phyloP scores from a whole-genome alignment of 2,329 filamentous ascomycete genomes.

The Furcasterigmium furcatum region DNA sequence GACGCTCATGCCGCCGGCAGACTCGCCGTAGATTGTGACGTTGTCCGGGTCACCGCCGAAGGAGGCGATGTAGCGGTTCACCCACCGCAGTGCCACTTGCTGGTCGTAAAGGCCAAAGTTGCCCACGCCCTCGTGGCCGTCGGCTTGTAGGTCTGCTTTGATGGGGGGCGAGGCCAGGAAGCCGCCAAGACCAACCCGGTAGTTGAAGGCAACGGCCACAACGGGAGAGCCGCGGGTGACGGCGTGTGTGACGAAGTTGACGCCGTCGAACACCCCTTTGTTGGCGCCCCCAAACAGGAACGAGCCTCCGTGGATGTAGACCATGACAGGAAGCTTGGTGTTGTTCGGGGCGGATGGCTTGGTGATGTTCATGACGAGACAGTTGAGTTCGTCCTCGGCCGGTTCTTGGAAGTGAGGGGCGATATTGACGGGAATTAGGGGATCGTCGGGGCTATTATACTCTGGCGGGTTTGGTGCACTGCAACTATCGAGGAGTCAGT shows the following conservation, averaged over 20 bases:
- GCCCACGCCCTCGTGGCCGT: not conserved
- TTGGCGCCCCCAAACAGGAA: constrained; percentile 7
- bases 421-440: too few relatives aligned
- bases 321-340: constrained; percentile 21
- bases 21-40: constrained; percentile 2
- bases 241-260: too few relatives aligned
- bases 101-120: constrained; percentile 5
- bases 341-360: too few relatives aligned
- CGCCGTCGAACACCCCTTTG: too few relatives aligned
- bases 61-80: not conserved
- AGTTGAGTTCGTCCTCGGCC: too few relatives aligned
- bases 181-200: not conserved
- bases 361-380: too few relatives aligned
- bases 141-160: too few relatives aligned
- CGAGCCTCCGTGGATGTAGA: constrained; percentile 18
- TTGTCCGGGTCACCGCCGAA: constrained; percentile 4
- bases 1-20: not conserved
- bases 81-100: constrained; percentile 1
- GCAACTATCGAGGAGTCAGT: too few relatives aligned
- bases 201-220: not conserved
- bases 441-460: too few relatives aligned
- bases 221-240: too few relatives aligned
- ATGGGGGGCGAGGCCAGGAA: not conserved
- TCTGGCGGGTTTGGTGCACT: too few relatives aligned
- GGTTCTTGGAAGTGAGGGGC: too few relatives aligned